Percentiles rank a stretch among this genome's conserved stretches.
Conservation (phyloP, 139 green algal species). For the Tetradesmus obliquus region DNA sequence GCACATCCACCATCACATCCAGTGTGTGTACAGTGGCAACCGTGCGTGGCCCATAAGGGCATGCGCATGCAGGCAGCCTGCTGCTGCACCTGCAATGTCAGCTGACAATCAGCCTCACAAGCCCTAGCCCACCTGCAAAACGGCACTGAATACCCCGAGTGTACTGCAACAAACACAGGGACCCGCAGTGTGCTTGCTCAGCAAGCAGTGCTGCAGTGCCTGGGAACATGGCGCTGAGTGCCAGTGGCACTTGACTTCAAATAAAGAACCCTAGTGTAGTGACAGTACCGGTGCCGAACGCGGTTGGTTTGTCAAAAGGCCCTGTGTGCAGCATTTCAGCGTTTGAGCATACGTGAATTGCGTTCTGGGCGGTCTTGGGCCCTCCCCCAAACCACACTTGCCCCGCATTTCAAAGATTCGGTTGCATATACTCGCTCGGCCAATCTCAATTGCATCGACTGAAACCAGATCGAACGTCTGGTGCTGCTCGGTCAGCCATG, state of each 20-base stretch:
- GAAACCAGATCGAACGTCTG: not conserved
- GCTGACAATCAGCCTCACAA: not conserved
- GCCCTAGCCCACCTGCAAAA: not conserved
- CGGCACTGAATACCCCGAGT: too few species aligned
- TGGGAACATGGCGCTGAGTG: too few species aligned
- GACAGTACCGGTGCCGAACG: not conserved
- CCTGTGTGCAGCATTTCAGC: too few species aligned
- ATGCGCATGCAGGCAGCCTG: not conserved
- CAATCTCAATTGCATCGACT: not conserved
- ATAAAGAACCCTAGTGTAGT: not conserved
- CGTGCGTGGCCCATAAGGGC: too few species aligned
- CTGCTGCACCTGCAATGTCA: not conserved
- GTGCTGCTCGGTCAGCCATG: not conserved
- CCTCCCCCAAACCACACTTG: not conserved
- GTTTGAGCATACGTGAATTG: not conserved
- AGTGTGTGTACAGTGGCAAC: too few species aligned
- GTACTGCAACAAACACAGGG: not conserved
- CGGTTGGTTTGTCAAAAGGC: too few species aligned
- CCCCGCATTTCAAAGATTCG: not conserved
- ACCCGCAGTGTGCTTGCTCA: too few species aligned
- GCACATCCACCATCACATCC: too few species aligned
- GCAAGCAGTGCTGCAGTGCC: not conserved
- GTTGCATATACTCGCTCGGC: not conserved
- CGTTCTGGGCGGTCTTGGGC: too few species aligned
- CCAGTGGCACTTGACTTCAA: not conserved